Evolutionary conservation across 257 asterid genomes (phyloP).

Genomic region (Cynanchum wilfordii): DNA sequence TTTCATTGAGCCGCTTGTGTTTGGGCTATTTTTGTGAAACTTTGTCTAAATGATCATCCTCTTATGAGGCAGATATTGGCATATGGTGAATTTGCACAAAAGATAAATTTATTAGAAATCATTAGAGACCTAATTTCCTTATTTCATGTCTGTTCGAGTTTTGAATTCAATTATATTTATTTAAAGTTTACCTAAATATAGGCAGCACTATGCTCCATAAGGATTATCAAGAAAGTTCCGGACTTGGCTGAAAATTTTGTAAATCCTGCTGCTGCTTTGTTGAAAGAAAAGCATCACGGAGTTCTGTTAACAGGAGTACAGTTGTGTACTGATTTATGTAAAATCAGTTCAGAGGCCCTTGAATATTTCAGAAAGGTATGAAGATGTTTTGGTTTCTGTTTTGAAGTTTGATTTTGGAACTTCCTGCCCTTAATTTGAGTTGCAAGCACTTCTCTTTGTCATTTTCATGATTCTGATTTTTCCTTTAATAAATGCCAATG

Average conservation of each 20-base stretch:
- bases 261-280: conserved; percentile 67
- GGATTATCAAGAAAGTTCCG: conserved; percentile 95
- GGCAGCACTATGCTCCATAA: conserved; percentile 95
- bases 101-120: background rate
- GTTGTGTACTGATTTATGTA: conserved; percentile 83
- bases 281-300: conserved; percentile 98
- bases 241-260: conserved; percentile 93
- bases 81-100: background rate
- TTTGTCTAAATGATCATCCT: background rate
- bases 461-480: background rate
- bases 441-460: background rate
- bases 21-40: background rate
- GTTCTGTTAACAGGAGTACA: conserved; percentile 89
- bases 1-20: background rate
- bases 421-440: background rate
- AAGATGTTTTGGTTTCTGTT: background rate
- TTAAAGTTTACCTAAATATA: conserved; percentile 26
- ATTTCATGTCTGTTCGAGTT: conserved; percentile 1
- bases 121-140: conserved; percentile 1
- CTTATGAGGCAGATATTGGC: background rate
- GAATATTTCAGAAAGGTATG: conserved; percentile 79
- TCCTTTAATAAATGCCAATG: background rate
- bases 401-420: background rate
- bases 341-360: conserved; percentile 80
- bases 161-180: conserved; percentile 7